Evolutionary conservation across 1,139 yeast species (phyloP).

Genomic region (Hanseniaspora sp.): DNA sequence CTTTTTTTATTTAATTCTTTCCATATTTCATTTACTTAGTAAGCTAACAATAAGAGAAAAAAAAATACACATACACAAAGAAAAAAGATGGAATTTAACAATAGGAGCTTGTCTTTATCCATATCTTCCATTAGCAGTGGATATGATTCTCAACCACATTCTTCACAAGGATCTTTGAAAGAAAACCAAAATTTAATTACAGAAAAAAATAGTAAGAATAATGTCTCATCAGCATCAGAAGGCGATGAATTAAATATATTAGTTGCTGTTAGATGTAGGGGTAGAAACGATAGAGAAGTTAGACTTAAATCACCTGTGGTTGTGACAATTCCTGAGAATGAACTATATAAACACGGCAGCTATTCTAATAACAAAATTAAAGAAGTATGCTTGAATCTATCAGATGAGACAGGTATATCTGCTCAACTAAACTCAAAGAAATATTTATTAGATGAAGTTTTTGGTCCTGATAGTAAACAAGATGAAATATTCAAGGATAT

Average conservation of each 20-base stretch:
- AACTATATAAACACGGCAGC: slow-evolving; percentile 23
- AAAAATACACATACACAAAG: not conserved
- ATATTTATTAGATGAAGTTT: slow-evolving; percentile 61
- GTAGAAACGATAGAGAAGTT: slow-evolving; percentile 61
- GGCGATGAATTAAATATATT: slow-evolving; percentile 42
- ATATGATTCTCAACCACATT: not conserved
- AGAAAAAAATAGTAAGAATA: slow-evolving; percentile 14
- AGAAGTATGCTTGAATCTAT: slow-evolving; percentile 34
- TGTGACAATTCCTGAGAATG: slow-evolving; percentile 43
- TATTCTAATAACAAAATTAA: slow-evolving; percentile 23
- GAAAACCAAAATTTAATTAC: not conserved
- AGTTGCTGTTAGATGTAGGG: slow-evolving; percentile 84
- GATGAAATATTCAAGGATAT: slow-evolving; percentile 44
- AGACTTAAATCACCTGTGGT: slow-evolving; percentile 63
- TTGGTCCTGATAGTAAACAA: slow-evolving; percentile 64
- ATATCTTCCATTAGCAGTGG: not conserved
- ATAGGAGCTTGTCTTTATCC: not conserved
- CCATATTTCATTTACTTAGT: too few relatives aligned
- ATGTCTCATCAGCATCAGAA: slow-evolving; percentile 1
- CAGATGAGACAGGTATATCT: slow-evolving; percentile 35
- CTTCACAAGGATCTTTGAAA: not conserved
- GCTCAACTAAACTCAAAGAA: slow-evolving; percentile 38
- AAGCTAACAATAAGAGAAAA: too few relatives aligned
- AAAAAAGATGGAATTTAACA: not conserved
- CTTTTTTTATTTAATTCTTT: too few relatives aligned